Conservation (phyloP, 768 basidiomycete species). For the Phanerodontia chrysosporium region DNA sequence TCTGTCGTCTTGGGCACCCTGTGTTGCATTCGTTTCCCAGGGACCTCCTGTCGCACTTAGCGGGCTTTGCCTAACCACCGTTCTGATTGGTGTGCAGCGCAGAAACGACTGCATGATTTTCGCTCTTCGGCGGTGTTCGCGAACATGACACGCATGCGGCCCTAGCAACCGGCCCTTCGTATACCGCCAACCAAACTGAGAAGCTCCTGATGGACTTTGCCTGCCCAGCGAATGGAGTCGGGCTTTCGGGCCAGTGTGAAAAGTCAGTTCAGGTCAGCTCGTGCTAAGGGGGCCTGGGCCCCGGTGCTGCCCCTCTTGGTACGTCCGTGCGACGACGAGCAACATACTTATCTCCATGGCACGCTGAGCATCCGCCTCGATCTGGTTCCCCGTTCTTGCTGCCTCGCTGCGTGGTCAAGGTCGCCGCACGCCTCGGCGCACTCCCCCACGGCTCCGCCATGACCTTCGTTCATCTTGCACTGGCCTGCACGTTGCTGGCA, state of each 20-base stretch:
- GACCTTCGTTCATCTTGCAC: slow-evolving; percentile 18
- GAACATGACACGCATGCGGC: background rate
- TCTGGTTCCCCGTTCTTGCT: slow-evolving; percentile 4
- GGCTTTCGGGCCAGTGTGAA: slow-evolving; percentile 1
- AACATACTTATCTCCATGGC: slow-evolving; percentile 4
- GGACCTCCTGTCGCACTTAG: background rate
- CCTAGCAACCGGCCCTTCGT: slow-evolving; percentile 3
- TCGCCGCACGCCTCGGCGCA: background rate
- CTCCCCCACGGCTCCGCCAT: slow-evolving; percentile 10
- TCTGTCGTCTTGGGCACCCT: background rate
- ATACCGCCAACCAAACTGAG: slow-evolving; percentile 3
- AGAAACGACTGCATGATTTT: background rate
- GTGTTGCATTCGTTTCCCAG: background rate
- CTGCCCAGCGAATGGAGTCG: background rate
- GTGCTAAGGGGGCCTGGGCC: background rate
- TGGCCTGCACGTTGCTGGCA: slow-evolving; percentile 18
- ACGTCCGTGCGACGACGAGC: background rate
- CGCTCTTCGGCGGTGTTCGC: background rate
- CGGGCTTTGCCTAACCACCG: background rate
- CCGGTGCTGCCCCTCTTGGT: background rate
- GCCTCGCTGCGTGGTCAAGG: slow-evolving; percentile 4
- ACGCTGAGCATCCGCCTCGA: background rate
- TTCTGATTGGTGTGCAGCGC: background rate
- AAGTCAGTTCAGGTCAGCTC: background rate
- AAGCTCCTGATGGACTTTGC: background rate